Base-by-base conservation (phyloP, 306 rosid genomes). In the Oxytropis ochrocephala region DNA sequence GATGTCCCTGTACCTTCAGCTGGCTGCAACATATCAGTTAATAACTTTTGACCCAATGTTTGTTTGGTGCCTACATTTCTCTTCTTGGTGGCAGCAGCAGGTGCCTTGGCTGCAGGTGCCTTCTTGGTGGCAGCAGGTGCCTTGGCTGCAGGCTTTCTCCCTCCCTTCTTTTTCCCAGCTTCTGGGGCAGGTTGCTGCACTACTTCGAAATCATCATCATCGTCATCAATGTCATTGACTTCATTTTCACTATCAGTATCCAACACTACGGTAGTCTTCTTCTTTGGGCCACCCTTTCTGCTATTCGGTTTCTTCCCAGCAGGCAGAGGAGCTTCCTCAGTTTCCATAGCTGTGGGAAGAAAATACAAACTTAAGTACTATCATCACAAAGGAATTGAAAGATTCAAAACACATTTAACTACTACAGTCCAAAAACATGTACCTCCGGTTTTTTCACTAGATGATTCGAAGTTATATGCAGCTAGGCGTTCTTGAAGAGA, bases 401-500 rank as follows among this genome's bases (percentile, higher is more conserved):
- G 29, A 49, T 55, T 42, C 9, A 58, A 33, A 79, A 51, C 24
- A 33, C 3, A 75, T 17, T 65, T 7, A 43, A 35, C 12, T 44
- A 47, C 18, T 5, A 14, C 6, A 48, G 35, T 6, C 6, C 8
- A 39, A 46, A 11, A 39, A 38, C 4, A 30, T 16, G 47, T 72
- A 90, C 98, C 97, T 52, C 83, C 81, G 0, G 92, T 73, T 14
- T 57, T 65, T 12, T 85, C 96, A 18, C 92, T 80, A 32, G 99
- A 87, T 47, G 97, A 74, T 1, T 77, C 92, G 0, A 94, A 81
- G 75, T 87, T 94, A 58, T 94, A 94, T 19, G 97, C 95, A 59
- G 99, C 99, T 36, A 94, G 90, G 17, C 99, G 90, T 41, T 94
- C 91, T 81, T 91, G 89, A 78, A 94, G 93, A 8, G 85, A 96